phyloP scores from a whole-genome alignment of 2,329 filamentous ascomycete genomes.

The Colletotrichum euphorbiae region DNA sequence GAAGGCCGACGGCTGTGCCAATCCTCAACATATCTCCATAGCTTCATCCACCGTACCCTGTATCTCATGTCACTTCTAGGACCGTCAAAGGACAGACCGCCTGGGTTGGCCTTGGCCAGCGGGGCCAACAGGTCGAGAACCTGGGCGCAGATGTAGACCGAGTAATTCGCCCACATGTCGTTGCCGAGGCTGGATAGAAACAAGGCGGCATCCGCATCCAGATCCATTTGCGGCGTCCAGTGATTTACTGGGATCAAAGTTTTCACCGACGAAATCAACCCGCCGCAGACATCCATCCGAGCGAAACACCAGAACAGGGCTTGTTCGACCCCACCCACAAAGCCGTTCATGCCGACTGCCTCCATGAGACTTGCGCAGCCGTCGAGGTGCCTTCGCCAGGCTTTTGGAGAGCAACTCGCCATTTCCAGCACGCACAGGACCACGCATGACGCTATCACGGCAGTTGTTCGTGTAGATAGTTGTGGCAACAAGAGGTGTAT shows the following conservation, averaged over 20 bases:
- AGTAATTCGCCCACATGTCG: slow-evolving; percentile 70
- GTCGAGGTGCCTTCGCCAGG: slow-evolving; percentile 68
- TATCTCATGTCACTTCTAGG: slow-evolving; percentile 31
- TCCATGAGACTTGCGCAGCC: slow-evolving; percentile 68
- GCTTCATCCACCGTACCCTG: slow-evolving; percentile 54
- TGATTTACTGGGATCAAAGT: slow-evolving; percentile 60
- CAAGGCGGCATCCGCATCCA: slow-evolving; percentile 48
- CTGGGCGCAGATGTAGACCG: slow-evolving; percentile 66
- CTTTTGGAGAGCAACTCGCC: slow-evolving; percentile 55
- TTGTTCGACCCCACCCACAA: slow-evolving; percentile 63
- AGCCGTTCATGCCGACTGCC: slow-evolving; percentile 63
- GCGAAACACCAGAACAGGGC: slow-evolving; percentile 71
- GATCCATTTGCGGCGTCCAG: slow-evolving; percentile 54
- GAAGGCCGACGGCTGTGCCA: slow-evolving; percentile 61
- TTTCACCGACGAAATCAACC: slow-evolving; percentile 65
- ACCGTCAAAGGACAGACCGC: slow-evolving; percentile 50
- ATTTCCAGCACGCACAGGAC: slow-evolving; percentile 56
- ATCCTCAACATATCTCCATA: slow-evolving; percentile 62
- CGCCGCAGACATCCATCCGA: slow-evolving; percentile 69
- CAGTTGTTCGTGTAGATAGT: slow-evolving; percentile 48
- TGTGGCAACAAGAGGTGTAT: slow-evolving; percentile 57
- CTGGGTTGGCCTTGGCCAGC: slow-evolving; percentile 55
- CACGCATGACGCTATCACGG: slow-evolving; percentile 51
- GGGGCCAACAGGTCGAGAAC: slow-evolving; percentile 54
- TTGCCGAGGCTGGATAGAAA: slow-evolving; percentile 50